Evolutionary conservation across 2,329 filamentous ascomycete species (phyloP), one percentile per base, ranked within the genome.

Genomic region (Plectosphaerella cucumerina): DNA sequence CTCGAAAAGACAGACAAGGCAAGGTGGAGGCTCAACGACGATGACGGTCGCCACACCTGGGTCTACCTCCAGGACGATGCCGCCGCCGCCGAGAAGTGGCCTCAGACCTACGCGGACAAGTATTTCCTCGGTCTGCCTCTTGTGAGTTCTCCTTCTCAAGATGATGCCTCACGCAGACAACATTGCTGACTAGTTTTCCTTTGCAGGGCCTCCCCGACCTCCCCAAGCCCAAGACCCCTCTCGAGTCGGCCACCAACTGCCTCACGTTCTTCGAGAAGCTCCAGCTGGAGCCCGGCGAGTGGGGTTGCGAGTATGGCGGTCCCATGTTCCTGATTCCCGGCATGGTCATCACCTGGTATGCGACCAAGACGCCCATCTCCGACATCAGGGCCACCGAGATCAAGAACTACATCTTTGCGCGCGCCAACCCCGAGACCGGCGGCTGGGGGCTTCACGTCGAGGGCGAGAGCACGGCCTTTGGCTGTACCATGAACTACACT

Each of bases 361-460:
- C 87, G 48, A 97, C 92, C 55, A 85, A 92, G 65, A 96, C 90
- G 48, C 87, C 88, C 4, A 89, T 99, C 51, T 85, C 91, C 1
- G 81, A 84, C 54, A 83, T 88, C 52, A 86, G 91, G 66, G 85
- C 86, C 20, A 90, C 84, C 43, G 94, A 96, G 68, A 95, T 99
- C 64, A 93, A 87, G 65, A 90, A 93, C 59, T 99, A 99, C 69
- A 76, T 99, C 1, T 89, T 90, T 62, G 89, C 90, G 4, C 85
- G 91, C 49, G 90, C 93, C 47, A 76, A 96, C 58, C 86, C 89
- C 0, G 82, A 89, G 46, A 90, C 97, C 67, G 93, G 94, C n/a
- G 94, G 94, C 6, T 99, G 94, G 94, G 94, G 94, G 0, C 73
- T 99, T 35, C 94, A 99, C 60, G 95, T 96, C 50, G 94, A 99